Percentiles rank a stretch among this genome's conserved stretches.
Conservation (phyloP, 176 grass and related monocot genomes). For the Cocos nucifera region DNA sequence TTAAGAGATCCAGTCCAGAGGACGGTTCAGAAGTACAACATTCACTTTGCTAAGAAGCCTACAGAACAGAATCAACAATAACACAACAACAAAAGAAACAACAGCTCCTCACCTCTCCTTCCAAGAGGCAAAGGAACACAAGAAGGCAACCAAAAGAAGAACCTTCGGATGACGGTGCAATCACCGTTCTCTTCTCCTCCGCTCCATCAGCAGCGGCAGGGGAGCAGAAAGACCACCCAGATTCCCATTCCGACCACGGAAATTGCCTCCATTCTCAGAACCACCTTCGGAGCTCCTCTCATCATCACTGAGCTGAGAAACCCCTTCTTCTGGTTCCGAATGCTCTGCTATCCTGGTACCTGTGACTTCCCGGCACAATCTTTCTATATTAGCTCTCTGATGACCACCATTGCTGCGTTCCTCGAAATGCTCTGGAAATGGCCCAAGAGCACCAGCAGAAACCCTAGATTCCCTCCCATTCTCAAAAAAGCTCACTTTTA, state of each 20-base stretch:
- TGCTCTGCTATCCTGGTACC: conserved; percentile 13
- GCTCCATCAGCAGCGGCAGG: conserved; percentile 53
- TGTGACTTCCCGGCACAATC: conserved; percentile 15
- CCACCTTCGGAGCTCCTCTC: conserved; percentile 28
- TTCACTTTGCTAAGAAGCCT: too few species aligned
- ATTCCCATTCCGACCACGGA: conserved; percentile 20
- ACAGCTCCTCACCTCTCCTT: too few species aligned
- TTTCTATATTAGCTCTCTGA: neutral
- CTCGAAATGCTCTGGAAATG: conserved; percentile 26
- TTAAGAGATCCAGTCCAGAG: too few species aligned
- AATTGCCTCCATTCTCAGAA: conserved; percentile 21
- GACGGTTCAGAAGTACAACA: too few species aligned
- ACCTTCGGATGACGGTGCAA: neutral
- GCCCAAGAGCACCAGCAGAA: neutral
- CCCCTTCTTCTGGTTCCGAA: conserved; percentile 1
- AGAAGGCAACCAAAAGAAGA: too few species aligned
- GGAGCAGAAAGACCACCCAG: conserved; percentile 41
- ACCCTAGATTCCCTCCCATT: conserved; percentile 10
- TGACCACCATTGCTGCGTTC: conserved; percentile 12
- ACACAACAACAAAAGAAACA: too few species aligned
- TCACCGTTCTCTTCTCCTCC: conserved; percentile 17
- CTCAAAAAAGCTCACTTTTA: conserved; percentile 41
- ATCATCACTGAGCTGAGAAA: conserved; percentile 7
- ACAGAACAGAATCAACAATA: too few species aligned
- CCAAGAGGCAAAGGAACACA: too few species aligned